Conservation (phyloP, 129 eudicot genomes). For the Erigeron canadensis region DNA sequence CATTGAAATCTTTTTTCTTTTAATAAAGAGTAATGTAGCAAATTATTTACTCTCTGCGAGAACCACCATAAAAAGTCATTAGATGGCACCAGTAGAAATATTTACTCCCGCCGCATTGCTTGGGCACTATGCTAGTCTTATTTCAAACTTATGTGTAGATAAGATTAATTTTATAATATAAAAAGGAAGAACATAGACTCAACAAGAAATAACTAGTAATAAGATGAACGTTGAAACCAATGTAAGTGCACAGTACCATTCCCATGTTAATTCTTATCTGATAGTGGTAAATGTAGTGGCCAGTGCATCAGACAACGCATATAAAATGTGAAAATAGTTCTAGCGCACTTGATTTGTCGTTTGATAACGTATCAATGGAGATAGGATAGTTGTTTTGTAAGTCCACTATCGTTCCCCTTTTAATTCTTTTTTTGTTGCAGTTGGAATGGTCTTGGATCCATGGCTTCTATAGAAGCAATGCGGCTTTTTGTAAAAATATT, state of each 20-base stretch:
- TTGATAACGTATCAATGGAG: not conserved
- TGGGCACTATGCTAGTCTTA: no score
- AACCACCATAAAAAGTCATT: no score
- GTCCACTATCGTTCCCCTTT: no score
- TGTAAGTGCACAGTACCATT: not conserved
- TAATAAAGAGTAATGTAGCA: no score
- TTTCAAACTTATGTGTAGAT: not conserved
- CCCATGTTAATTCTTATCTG: not conserved
- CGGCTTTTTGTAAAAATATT: conserved; percentile 92
- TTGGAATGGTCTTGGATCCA: conserved; percentile 93
- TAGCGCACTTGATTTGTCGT: not conserved
- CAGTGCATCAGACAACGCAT: not conserved
- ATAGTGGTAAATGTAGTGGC: not conserved
- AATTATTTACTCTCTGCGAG: no score
- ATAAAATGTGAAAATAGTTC: not conserved
- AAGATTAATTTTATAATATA: not conserved
- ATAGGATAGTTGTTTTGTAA: not conserved
- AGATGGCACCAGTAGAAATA: no score
- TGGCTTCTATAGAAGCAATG: conserved; percentile 98
- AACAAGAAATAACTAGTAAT: not conserved
- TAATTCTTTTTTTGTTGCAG: conserved; percentile 52
- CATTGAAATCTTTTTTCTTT: no score
- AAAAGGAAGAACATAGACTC: not conserved
- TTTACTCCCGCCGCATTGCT: no score
- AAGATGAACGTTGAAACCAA: not conserved